Evolutionary conservation across 306 rosid genomes (phyloP), one percentile per base, ranked within the genome.

Genomic region (Astragalus glycyphyllos): DNA sequence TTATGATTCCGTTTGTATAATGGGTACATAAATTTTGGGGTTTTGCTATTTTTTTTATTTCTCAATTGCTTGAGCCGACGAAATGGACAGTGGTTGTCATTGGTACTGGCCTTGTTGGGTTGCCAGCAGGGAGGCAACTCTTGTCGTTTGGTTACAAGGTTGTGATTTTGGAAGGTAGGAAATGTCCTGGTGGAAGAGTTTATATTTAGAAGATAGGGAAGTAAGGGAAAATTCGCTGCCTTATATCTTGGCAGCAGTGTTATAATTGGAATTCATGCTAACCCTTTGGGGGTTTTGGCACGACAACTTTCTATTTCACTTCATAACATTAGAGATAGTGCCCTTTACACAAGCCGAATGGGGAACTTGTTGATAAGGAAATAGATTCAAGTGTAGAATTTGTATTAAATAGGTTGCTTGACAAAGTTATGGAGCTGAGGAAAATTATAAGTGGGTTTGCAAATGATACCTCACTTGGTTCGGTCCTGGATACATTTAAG

Each of bases 281-380:
- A 94, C 58, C 98, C 98, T 64, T 89, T 94, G 98, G 92, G 62
- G 98, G n/a, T 94, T 78, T 55, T 94, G 60, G 98, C 96, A 15
- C 87, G 98, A 42, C 98, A 90, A 57, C 98, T 94, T 75, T 87
- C 95, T 29, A 82, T 89, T 81, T 96, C 97, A 0, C 96, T 94
- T 68, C 98, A 90, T 83, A 94, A 94, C 83, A 88, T 90, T 50
- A 87, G 97, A 76, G 97, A 87, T 71, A 79, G 81, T 94, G 98
- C 73, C 98, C 98, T 34, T 80, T 90, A 74, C 87, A 84, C 85
- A 88, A 80, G 78, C 96, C 97, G 85, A 17, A 82, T n/a, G n/a
- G n/a, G n/a, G n/a, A n/a, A n/a, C n/a, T n/a, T n/a, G n/a, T n/a
- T n/a, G n/a, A n/a, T n/a, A 69, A 4, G 75, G n/a, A n/a, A n/a